phyloP scores from a whole-genome alignment of 192 early-diverging fungal genomes.

The Chytriomyces hyalinus region DNA sequence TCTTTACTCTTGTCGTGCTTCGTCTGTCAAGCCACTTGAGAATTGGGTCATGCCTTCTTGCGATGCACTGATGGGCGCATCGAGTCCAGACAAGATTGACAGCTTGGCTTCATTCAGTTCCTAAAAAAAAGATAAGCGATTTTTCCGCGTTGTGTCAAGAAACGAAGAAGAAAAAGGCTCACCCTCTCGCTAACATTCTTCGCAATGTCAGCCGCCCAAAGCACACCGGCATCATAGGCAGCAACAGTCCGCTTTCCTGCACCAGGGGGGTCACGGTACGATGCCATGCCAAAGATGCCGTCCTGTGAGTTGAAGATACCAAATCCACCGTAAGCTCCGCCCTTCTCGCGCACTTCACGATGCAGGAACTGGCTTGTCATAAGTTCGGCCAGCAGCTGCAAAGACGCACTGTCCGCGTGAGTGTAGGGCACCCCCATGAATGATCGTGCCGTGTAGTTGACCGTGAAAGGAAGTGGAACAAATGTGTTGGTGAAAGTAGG shows the following conservation, averaged over 20 bases:
- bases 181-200: constrained; percentile 38
- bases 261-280: constrained; percentile 86
- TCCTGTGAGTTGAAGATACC: constrained; percentile 68
- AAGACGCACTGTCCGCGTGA: constrained; percentile 77
- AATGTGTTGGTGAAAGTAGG: constrained; percentile 68
- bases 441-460: constrained; percentile 81
- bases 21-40: constrained; percentile 76
- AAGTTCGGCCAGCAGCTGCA: constrained; percentile 81
- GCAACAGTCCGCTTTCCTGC: constrained; percentile 72
- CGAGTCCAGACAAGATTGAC: constrained; percentile 83
- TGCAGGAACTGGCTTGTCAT: constrained; percentile 90
- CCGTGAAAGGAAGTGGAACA: constrained; percentile 82
- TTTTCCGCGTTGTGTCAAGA: background rate
- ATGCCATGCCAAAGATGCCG: constrained; percentile 85
- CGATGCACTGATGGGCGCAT: constrained; percentile 80
- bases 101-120: constrained; percentile 93
- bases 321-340: constrained; percentile 96
- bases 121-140: constrained; percentile 35
- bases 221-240: constrained; percentile 66
- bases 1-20: constrained; percentile 78
- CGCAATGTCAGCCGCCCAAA: constrained; percentile 66
- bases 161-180: constrained; percentile 46
- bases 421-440: constrained; percentile 84
- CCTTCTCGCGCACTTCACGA: constrained; percentile 95
- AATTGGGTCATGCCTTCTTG: constrained; percentile 87